Conservation (phyloP, 1,139 yeast species). For the Yamadazyma pseudoaaseri region DNA sequence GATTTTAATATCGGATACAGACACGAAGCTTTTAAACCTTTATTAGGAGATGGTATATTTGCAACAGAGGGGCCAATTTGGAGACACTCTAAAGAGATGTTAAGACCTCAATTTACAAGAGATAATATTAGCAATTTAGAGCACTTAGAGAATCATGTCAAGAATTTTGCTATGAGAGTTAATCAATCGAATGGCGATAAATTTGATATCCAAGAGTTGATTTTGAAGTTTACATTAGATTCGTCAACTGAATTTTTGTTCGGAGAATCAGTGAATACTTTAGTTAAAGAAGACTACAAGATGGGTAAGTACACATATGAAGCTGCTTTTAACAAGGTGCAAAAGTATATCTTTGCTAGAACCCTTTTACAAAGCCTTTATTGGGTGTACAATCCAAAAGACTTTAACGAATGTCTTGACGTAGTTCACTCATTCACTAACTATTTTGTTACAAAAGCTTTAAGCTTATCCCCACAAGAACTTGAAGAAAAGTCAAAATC, state of each 20-base stretch:
- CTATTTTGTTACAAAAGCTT: constrained; percentile 24
- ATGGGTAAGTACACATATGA: constrained; percentile 29
- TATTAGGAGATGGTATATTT: constrained; percentile 59
- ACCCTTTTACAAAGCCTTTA: constrained; percentile 33
- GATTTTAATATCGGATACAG: constrained; percentile 54
- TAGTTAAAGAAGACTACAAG: constrained; percentile 20
- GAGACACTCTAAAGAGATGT: constrained; percentile 55
- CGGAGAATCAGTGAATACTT: constrained; percentile 42
- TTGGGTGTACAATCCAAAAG: constrained; percentile 26
- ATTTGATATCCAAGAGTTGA: constrained; percentile 38
- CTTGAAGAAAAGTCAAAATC: constrained; percentile 26
- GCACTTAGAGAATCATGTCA: constrained; percentile 45
- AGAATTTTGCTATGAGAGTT: constrained; percentile 33
- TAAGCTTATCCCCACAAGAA: constrained; percentile 24
- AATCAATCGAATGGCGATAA: constrained; percentile 20
- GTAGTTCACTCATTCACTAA: constrained; percentile 29
- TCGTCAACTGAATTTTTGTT: constrained; percentile 51
- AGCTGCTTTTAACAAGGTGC: constrained; percentile 34
- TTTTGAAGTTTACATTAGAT: constrained; percentile 45
- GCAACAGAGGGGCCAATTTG: constrained; percentile 56
- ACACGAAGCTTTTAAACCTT: constrained; percentile 40
- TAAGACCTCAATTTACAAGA: constrained; percentile 58
- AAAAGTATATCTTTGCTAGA: constrained; percentile 31
- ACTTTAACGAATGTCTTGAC: constrained; percentile 27
- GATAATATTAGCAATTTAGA: constrained; percentile 53